Conservation (phyloP, 192 early-diverging fungal species). For the Geranomyces variabilis region DNA sequence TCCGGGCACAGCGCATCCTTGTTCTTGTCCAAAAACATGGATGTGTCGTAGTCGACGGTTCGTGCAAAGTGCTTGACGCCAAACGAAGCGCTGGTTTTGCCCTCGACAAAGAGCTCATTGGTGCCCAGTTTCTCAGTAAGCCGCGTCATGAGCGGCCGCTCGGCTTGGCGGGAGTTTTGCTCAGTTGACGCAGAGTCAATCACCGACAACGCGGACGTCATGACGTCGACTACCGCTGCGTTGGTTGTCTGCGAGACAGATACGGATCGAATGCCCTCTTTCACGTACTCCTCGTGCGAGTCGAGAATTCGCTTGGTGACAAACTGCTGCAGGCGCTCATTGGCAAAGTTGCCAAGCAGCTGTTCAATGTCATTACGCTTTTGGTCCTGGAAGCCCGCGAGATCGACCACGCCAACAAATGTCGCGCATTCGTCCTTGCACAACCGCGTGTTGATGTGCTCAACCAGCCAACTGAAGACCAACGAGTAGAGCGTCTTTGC, state of each 20-base stretch:
- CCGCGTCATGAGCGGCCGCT: constrained; percentile 29
- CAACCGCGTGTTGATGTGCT: constrained; percentile 84
- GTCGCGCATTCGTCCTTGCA: constrained; percentile 75
- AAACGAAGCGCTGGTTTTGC: constrained; percentile 49
- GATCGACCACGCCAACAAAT: constrained; percentile 85
- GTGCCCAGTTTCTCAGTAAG: constrained; percentile 27
- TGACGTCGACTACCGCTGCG: constrained; percentile 56
- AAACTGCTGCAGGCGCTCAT: constrained; percentile 68
- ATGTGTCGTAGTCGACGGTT: constrained; percentile 76
- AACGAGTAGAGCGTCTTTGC: constrained; percentile 85
- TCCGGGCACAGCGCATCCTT: constrained; percentile 70
- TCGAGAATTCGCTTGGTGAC: constrained; percentile 60
- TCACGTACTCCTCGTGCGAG: constrained; percentile 52
- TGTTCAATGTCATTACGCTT: constrained; percentile 44
- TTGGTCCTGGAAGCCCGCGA: constrained; percentile 69
- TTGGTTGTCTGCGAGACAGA: constrained; percentile 46
- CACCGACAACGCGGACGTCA: constrained; percentile 40
- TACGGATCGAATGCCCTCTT: constrained; percentile 58
- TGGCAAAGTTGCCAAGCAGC: constrained; percentile 54
- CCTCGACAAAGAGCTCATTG: constrained; percentile 22
- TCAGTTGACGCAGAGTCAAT: constrained; percentile 27
- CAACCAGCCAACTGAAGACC: constrained; percentile 87
- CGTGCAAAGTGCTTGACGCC: constrained; percentile 77
- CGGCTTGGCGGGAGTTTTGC: neutral
- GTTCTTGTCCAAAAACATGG: constrained; percentile 80